These are phyloP conservation scores for Trametes coccinea DNA, from an alignment of 768 basidiomycete genomes.

Conservation along the genomic window DNA sequence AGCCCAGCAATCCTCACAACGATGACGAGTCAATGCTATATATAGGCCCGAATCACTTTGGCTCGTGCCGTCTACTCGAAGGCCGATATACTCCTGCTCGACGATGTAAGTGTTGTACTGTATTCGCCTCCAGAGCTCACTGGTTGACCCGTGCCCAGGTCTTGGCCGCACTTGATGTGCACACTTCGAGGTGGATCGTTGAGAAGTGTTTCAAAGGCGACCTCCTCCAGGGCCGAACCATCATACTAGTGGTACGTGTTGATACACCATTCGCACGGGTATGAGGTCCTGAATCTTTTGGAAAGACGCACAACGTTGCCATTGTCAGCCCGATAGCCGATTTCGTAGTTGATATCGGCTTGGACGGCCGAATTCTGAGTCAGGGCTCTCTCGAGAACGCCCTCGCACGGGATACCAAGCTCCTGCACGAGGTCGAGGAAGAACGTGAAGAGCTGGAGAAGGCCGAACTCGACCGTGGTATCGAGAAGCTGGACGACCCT, in stretches of 20 bases:
- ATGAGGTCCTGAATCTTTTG: too few relatives aligned
- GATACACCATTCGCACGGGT: too few relatives aligned
- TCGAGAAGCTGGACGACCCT: conserved; percentile 18
- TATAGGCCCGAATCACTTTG: conserved; percentile 39
- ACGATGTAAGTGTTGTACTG: conserved; percentile 33
- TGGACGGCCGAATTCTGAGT: conserved; percentile 49
- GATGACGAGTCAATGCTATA: too few relatives aligned
- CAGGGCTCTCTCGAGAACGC: conserved; percentile 49
- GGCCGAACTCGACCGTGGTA: conserved; percentile 27
- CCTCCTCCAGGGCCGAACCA: conserved; percentile 44
- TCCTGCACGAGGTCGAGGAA: conserved; percentile 29
- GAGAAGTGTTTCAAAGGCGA: conserved; percentile 46
- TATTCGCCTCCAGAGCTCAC: background rate
- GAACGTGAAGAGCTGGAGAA: conserved; percentile 25
- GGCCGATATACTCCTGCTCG: conserved; percentile 39
- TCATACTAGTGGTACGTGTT: conserved; percentile 45
- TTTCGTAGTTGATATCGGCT: conserved; percentile 52
- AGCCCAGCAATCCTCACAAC: too few relatives aligned
- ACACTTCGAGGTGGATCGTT: conserved; percentile 50
- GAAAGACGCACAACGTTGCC: conserved; percentile 49
- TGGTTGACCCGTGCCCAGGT: conserved; percentile 24
- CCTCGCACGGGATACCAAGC: conserved; percentile 39
- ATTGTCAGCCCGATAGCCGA: conserved; percentile 51
- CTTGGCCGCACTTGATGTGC: conserved; percentile 48
- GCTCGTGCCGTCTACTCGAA: conserved; percentile 40